Percentiles rank a stretch among this genome's conserved stretches.
Conservation (phyloP, 139 green algal genomes). For the Closterium sp. region DNA sequence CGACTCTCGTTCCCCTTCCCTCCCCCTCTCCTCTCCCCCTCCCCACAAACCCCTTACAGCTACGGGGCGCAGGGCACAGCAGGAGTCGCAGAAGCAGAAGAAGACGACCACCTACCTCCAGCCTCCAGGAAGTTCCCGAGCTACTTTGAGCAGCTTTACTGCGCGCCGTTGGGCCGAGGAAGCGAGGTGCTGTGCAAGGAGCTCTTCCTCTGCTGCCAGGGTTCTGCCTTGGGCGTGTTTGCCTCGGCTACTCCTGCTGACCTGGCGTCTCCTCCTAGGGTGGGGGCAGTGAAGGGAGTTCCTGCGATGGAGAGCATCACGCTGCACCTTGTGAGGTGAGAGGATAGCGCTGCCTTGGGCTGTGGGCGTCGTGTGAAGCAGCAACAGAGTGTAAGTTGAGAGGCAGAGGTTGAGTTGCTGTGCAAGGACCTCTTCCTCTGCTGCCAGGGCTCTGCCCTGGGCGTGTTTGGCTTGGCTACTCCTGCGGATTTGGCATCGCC, state of each 20-base stretch:
- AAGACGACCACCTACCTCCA: not conserved
- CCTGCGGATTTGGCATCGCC: not conserved
- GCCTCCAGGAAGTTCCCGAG: constrained; percentile 32
- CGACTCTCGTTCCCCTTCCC: no score
- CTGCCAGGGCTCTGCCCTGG: not conserved
- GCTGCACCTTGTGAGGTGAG: constrained; percentile 47
- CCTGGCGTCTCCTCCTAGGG: not conserved
- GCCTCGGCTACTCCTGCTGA: constrained; percentile 35
- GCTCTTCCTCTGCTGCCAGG: not conserved
- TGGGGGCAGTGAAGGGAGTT: constrained; percentile 29
- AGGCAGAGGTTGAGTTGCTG: no score
- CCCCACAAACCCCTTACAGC: no score
- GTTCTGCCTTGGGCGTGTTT: constrained; percentile 23
- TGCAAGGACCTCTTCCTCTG: not conserved
- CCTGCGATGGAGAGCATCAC: constrained; percentile 51
- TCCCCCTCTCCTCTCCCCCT: no score
- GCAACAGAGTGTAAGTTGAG: no score
- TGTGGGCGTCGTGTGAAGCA: no score
- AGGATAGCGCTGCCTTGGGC: no score
- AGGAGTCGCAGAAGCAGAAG: not conserved
- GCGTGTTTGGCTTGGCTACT: not conserved
- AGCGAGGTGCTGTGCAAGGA: not conserved
- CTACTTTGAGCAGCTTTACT: constrained; percentile 41
- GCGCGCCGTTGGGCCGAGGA: not conserved
- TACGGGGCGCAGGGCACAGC: not conserved